These are phyloP conservation scores for Amoebophrya sp. DNA, from an alignment of 169 alveolate species.

Conservation along the genomic window DNA sequence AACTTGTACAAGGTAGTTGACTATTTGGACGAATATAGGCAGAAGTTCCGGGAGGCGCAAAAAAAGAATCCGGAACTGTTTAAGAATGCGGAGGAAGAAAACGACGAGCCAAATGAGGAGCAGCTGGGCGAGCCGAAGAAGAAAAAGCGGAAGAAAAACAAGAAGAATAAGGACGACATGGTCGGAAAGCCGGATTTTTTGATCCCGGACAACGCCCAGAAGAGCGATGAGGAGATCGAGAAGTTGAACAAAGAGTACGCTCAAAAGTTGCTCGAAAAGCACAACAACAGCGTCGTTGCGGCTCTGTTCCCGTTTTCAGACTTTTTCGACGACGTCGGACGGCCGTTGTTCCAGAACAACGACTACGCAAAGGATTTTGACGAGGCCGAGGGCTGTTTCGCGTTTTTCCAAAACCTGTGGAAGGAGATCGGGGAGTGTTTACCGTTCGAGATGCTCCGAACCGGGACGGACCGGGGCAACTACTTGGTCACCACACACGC, in stretches of 20 bases:
- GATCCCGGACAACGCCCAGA: neutral
- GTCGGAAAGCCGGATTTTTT: neutral
- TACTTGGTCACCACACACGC: constrained; percentile 78
- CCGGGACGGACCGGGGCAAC: constrained; percentile 71
- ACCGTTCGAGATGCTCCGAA: neutral
- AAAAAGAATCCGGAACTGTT: too few species aligned
- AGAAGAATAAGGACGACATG: neutral
- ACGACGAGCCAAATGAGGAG: neutral
- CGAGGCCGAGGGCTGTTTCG: constrained; percentile 25
- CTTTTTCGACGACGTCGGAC: neutral
- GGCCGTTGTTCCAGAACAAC: neutral
- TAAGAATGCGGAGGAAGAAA: neutral
- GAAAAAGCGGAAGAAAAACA: neutral
- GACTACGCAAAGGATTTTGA: neutral
- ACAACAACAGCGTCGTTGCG: neutral
- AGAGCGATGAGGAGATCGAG: neutral
- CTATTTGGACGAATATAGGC: too few species aligned
- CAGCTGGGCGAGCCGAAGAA: neutral
- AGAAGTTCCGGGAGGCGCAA: neutral
- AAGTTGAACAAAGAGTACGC: neutral
- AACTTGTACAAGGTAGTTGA: neutral
- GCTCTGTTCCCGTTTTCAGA: neutral
- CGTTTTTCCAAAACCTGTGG: neutral
- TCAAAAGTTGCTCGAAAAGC: neutral
- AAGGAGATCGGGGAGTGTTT: neutral